Evolutionary conservation across 106 monocot species (phyloP).

Genomic region (Alisma plantagoaquatica): DNA sequence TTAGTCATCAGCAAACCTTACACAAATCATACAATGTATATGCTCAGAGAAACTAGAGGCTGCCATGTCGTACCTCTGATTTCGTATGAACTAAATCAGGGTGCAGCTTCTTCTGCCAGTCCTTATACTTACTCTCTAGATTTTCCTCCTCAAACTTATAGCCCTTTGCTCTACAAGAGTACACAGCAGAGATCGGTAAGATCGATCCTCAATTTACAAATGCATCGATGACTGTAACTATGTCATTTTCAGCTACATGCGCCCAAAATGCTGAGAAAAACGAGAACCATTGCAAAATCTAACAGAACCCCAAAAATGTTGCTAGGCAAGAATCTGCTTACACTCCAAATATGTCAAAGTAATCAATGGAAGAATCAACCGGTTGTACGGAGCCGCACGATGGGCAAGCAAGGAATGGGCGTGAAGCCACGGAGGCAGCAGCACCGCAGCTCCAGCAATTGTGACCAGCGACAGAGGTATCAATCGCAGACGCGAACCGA

Average conservation of each 20-base stretch:
- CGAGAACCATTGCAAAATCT: no score
- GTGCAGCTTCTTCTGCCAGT: slow-evolving; percentile 94
- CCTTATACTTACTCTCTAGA: slow-evolving; percentile 79
- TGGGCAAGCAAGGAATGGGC: slow-evolving; percentile 47
- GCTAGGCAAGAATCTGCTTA: no score
- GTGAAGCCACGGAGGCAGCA: slow-evolving; percentile 7
- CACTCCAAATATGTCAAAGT: slow-evolving; percentile 80
- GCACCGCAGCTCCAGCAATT: slow-evolving; percentile 70
- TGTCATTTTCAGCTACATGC: no score
- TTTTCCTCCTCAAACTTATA: slow-evolving; percentile 36
- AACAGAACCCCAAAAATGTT: no score
- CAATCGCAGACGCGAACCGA: no score
- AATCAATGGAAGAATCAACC: slow-evolving; percentile 43
- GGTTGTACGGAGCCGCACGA: slow-evolving; percentile 58
- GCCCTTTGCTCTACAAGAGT: slow-evolving; percentile 22
- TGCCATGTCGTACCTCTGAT: slow-evolving; percentile 44
- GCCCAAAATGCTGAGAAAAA: slow-evolving; percentile 3
- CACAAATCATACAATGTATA: no score
- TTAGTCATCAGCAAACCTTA: no score
- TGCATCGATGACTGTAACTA: no score
- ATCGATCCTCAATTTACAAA: no score
- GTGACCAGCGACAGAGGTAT: no score
- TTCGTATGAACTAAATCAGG: slow-evolving; percentile 88
- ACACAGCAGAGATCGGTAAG: background rate
- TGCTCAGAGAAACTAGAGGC: no score